phyloP scores from a whole-genome alignment of 345 rosid species.

The Hibiscus mutabilis region DNA sequence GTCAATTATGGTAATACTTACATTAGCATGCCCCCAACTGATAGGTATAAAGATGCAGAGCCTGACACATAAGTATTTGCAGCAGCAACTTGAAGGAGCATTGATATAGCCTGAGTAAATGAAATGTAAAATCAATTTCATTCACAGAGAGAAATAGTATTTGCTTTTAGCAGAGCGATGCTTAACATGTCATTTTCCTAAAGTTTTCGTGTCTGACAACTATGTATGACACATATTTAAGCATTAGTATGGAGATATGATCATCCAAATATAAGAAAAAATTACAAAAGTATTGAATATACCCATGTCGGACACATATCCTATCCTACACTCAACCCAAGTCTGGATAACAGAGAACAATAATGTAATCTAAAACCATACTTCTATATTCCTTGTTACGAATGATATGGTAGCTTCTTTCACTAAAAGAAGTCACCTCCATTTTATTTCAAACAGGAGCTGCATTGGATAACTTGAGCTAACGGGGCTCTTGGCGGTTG shows the following conservation, averaged over 20 bases:
- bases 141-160: neutral
- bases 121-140: neutral
- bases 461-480: neutral
- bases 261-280: neutral
- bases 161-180: neutral
- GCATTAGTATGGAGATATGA: neutral
- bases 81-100: conserved; percentile 75
- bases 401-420: neutral
- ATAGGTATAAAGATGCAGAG: conserved; percentile 48
- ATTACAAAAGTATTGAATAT: neutral
- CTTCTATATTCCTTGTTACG: neutral
- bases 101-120: conserved; percentile 58
- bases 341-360: no score
- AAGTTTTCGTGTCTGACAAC: neutral
- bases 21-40: conserved; percentile 88
- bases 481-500: neutral
- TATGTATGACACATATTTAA: neutral
- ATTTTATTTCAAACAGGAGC: neutral
- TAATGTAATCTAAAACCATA: no score
- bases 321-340: no score
- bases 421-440: neutral
- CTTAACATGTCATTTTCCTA: neutral
- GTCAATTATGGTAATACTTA: conserved; percentile 31
- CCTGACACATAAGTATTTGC: conserved; percentile 41
- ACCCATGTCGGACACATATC: neutral